These are phyloP conservation scores for Lepiota subincarnata DNA, from an alignment of 768 basidiomycete species.

Conservation along the genomic window DNA sequence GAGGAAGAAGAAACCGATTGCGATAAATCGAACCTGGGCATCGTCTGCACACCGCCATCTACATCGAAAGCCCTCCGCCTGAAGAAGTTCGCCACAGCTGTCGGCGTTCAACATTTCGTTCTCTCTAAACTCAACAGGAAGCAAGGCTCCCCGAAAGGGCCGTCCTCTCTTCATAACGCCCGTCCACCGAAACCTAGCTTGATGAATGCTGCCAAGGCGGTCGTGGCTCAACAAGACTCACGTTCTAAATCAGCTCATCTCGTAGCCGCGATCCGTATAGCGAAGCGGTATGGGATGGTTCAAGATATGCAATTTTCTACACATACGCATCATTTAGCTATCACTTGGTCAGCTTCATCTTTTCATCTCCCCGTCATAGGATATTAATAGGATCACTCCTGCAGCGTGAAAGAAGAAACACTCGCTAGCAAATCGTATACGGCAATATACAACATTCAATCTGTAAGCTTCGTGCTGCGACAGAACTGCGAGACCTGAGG, in stretches of 20 bases:
- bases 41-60: not conserved
- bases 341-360: slow-evolving; percentile 1
- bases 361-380: not conserved
- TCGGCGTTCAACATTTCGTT: not conserved
- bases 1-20: not conserved
- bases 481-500: not conserved
- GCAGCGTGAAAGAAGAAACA: slow-evolving; percentile 2
- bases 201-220: not conserved
- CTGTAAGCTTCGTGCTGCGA: not conserved
- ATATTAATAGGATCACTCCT: not conserved
- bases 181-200: not conserved
- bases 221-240: not conserved
- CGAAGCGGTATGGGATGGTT: not conserved
- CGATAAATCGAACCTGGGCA: not conserved
- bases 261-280: not conserved
- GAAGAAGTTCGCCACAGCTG: not conserved
- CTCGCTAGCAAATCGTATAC: not conserved
- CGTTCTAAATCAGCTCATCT: not conserved
- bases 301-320: not conserved
- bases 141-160: not conserved
- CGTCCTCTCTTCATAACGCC: not conserved
- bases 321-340: not conserved
- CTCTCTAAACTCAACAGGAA: not conserved
- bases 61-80: not conserved
- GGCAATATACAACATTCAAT: not conserved